phyloP scores from a whole-genome alignment of 371 early-diverging fungal species.

The Actinomucor elegans region DNA sequence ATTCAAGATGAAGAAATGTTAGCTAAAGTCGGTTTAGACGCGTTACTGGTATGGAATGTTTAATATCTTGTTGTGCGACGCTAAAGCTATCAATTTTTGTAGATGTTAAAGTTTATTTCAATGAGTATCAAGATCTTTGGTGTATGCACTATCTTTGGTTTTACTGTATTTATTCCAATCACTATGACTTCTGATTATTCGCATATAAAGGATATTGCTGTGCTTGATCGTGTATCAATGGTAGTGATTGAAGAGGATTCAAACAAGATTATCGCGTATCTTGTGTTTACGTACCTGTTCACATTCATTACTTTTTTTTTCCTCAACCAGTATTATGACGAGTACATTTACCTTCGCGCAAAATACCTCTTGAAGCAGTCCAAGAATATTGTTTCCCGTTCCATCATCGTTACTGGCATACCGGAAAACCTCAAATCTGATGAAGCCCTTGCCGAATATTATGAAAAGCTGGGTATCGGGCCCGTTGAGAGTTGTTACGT shows the following conservation, averaged over 20 bases:
- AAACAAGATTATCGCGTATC: constrained; percentile 49
- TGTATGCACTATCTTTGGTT: constrained; percentile 38
- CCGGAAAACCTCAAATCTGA: constrained; percentile 49
- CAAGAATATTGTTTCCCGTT: constrained; percentile 40
- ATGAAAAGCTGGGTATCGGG: constrained; percentile 51
- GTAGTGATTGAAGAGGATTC: constrained; percentile 28
- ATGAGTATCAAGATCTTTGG: constrained; percentile 50
- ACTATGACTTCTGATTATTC: constrained; percentile 19
- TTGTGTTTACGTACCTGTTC: constrained; percentile 57
- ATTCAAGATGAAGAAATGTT: constrained; percentile 53
- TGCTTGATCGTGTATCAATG: constrained; percentile 31
- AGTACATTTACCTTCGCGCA: constrained; percentile 48
- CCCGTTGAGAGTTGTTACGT: constrained; percentile 55
- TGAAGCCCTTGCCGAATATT: constrained; percentile 49
- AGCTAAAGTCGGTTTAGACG: constrained; percentile 65
- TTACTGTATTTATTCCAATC: constrained; percentile 38
- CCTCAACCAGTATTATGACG: constrained; percentile 48
- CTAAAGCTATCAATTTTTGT: not conserved
- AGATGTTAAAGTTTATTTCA: constrained; percentile 45
- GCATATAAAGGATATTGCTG: constrained; percentile 8
- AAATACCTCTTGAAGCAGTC: constrained; percentile 43
- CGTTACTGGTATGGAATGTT: constrained; percentile 50
- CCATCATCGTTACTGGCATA: constrained; percentile 59
- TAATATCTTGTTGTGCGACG: not conserved
- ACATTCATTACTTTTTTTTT: constrained; percentile 51